Conservation (phyloP, 2,329 filamentous ascomycete species). For the Zasmidium angulare region DNA sequence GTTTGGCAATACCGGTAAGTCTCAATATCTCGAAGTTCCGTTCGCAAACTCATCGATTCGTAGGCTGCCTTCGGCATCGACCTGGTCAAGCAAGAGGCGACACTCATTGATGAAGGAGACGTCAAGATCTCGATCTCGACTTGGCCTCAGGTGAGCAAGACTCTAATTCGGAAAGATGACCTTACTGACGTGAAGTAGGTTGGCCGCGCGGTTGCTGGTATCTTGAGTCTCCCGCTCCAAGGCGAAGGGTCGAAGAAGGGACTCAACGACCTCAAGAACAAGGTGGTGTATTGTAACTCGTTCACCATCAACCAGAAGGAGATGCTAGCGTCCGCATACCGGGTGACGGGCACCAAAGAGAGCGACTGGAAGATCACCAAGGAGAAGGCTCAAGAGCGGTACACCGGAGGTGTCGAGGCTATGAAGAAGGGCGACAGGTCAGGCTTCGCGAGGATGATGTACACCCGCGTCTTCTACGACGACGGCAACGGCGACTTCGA, state of each 20-base stretch:
- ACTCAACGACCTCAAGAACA: constrained; percentile 46
- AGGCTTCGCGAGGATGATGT: constrained; percentile 33
- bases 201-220: constrained; percentile 52
- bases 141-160: constrained; percentile 48
- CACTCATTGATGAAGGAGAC: constrained; percentile 56
- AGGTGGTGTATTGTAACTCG: constrained; percentile 53
- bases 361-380: constrained; percentile 60
- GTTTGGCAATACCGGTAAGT: constrained; percentile 30
- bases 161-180: not conserved
- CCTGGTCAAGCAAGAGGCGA: constrained; percentile 30
- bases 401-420: constrained; percentile 46
- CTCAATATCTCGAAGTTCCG: constrained; percentile 37
- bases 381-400: constrained; percentile 51
- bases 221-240: constrained; percentile 35
- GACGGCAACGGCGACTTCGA: constrained; percentile 40
- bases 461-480: constrained; percentile 53
- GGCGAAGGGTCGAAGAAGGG: constrained; percentile 5
- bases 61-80: constrained; percentile 36
- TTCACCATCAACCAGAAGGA: constrained; percentile 63
- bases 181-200: constrained; percentile 23
- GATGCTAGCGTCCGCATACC: constrained; percentile 62
- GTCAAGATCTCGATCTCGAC: constrained; percentile 59
- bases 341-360: constrained; percentile 58
- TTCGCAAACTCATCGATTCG: not conserved
- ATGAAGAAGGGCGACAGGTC: constrained; percentile 45